Base-by-base conservation (phyloP, 1,139 yeast genomes). In the Nakaseomyces nivariensis region DNA sequence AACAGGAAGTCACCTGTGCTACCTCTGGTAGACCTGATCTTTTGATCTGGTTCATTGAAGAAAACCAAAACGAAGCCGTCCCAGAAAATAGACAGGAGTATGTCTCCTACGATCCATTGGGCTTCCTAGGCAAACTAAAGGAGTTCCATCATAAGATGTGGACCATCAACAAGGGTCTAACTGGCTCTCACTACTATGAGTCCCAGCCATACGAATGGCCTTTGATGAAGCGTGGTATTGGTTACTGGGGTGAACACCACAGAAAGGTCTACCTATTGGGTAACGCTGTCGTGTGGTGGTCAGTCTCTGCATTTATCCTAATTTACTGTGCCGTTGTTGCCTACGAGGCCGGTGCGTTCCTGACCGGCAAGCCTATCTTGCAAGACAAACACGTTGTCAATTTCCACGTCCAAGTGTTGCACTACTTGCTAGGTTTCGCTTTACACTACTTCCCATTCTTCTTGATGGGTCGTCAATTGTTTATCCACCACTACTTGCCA, bases 1-100 rank as follows among this genome's bases (percentile, higher is more conserved):
- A 92, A 72, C 96, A 88, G 69, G 99, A 92, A 72, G 98, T 94
- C 49, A 83, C 97, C 6, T 80, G 96, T 70, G 95, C 97, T 49
- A 73, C 79, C 48, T 86, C 81, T 60, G 97, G 97, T 66, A 76
- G 78, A 52, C 72, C 82, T 59, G 78, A 80, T 38, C 81, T 87
- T 67, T 77, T 89, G 46, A 72, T 84, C 57, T 94, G 97, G 97
- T 85, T 84, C 69, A 73, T 94, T 62, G 99, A 94, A 72, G 77
- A 81, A 52, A 92, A 90, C 67, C 70, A 66, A 46, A 82, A 82
- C 61, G 60, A 62, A 50, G 68, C 68, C 53, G 56, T 76, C 51
- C 74, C 75, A 49, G 69, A 62, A 10, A 72, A 69, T 51, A 75
- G 81, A 13, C 34, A 31, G 31, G 83, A 77, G 60, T 71, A 70